Evolutionary conservation across 2,329 filamentous ascomycete species (phyloP), one percentile per base, ranked within the genome.

Genomic region (Aspergillus japonicus): DNA sequence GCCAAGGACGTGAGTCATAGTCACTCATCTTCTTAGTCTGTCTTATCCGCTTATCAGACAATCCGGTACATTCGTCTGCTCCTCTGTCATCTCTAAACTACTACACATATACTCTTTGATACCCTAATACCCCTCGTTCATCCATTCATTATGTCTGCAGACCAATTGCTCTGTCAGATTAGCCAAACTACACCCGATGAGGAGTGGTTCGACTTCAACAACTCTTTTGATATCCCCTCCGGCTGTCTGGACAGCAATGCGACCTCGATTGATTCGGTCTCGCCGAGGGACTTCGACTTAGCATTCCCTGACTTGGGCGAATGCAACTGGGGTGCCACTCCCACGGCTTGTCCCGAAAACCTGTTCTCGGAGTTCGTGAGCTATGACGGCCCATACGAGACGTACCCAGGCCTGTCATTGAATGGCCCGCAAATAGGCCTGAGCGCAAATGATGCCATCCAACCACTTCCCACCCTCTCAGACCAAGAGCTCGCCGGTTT

Each of bases 201-300:
- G 44, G 72, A 75, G 51, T 71, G 68, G 65, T 61, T 72, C 39
- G 72, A 75, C 61, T 74, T 75, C 56, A 72, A 74, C 53, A 68
- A 71, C 62, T 71, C 71, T 56, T 69, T 75, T 56, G 68, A 75
- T 49, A 65, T 73, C 19, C 62, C 68, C 21, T 57, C 68, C 14
- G 66, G 58, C 21, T 70, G 71, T 57, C 58, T 68, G 59, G 71
- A 70, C 26, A 69, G 68, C 51, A 67, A 71, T 59, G 66, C 69
- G 47, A 67, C 69, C 29, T 69, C 70, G n/a, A 62, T 69, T 51
- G 64, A 69, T 49, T 72, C 71, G 10, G 65, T 73, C 50, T 72
- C 69, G 21, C 70, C 71, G 2, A 64, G 65, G 23, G 70, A 75
- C 33, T 61, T 69, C 53, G 65, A 68, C 42, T 57, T 73, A 39